Conservation (phyloP, 2,329 filamentous ascomycete genomes). For the Dactylellina leptospora region DNA sequence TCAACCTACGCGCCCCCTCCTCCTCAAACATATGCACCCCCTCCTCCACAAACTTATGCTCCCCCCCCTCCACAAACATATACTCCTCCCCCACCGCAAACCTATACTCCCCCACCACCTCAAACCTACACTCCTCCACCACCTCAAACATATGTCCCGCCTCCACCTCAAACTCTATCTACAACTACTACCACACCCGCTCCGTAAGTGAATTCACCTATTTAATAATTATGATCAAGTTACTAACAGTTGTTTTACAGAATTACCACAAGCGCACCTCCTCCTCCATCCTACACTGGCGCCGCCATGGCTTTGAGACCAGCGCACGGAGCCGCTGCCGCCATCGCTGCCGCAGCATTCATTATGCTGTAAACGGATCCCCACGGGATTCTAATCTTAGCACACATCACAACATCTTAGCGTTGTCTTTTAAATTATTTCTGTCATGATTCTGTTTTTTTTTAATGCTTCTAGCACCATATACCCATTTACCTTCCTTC, state of each 20-base stretch:
- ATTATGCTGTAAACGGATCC: constrained; percentile 19
- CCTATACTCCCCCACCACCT: constrained; percentile 8
- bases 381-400: not conserved
- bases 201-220: constrained; percentile 37
- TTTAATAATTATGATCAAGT: not conserved
- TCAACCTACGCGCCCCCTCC: constrained; percentile 1
- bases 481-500: constrained; percentile 19
- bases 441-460: not conserved
- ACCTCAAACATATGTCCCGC: constrained; percentile 5
- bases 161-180: constrained; percentile 21
- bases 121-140: not conserved
- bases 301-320: constrained; percentile 40
- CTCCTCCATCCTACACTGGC: constrained; percentile 41
- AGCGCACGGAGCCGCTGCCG: constrained; percentile 21
- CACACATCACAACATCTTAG: not conserved
- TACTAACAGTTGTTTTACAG: not conserved
- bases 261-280: constrained; percentile 22
- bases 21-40: constrained; percentile 3
- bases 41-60: constrained; percentile 2
- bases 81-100: not conserved
- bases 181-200: constrained; percentile 21
- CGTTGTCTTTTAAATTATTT: not conserved
- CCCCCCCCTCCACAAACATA: constrained; percentile 16
- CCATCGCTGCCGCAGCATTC: constrained; percentile 28
- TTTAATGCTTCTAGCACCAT: not conserved